These are phyloP conservation scores for Leccinum subtestaceum DNA, from an alignment of 768 basidiomycete species.

Conservation along the genomic window DNA sequence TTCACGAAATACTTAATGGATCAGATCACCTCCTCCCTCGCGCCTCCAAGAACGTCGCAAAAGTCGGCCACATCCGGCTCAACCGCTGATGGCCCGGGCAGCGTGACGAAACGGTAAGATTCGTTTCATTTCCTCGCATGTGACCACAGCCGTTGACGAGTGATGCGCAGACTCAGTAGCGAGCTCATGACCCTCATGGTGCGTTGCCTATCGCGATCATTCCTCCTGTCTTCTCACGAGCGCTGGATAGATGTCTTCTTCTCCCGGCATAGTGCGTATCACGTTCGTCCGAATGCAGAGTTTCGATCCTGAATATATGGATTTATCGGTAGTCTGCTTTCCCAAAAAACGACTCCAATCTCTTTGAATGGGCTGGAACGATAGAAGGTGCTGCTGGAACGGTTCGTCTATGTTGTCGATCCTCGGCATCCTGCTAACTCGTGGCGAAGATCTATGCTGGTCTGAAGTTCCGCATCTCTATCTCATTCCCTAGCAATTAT, in stretches of 20 bases:
- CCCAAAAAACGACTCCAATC: slow-evolving; percentile 80
- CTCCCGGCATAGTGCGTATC: slow-evolving; percentile 76
- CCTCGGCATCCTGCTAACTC: slow-evolving; percentile 2
- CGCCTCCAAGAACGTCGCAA: slow-evolving; percentile 51
- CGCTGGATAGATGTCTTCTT: slow-evolving; percentile 70
- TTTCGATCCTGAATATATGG: neutral
- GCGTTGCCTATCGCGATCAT: slow-evolving; percentile 28
- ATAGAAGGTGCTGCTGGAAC: slow-evolving; percentile 81
- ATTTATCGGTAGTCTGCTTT: slow-evolving; percentile 67
- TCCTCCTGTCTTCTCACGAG: slow-evolving; percentile 4
- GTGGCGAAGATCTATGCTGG: slow-evolving; percentile 66
- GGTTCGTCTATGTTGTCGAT: slow-evolving; percentile 24
- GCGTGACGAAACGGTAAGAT: slow-evolving; percentile 79
- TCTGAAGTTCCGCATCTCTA: slow-evolving; percentile 77
- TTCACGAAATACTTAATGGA: slow-evolving; percentile 50
- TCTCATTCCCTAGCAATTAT: slow-evolving; percentile 84
- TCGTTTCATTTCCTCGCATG: neutral
- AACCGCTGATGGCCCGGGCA: slow-evolving; percentile 60
- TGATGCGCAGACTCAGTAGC: slow-evolving; percentile 56
- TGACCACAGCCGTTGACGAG: slow-evolving; percentile 5
- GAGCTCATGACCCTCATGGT: slow-evolving; percentile 92
- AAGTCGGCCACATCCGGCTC: slow-evolving; percentile 57
- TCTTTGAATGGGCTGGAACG: slow-evolving; percentile 89
- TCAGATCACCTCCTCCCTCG: slow-evolving; percentile 63
- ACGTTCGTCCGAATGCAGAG: neutral